Base-by-base conservation (phyloP, 352 stramenopile species). In the Globisporangium orthogonon region DNA sequence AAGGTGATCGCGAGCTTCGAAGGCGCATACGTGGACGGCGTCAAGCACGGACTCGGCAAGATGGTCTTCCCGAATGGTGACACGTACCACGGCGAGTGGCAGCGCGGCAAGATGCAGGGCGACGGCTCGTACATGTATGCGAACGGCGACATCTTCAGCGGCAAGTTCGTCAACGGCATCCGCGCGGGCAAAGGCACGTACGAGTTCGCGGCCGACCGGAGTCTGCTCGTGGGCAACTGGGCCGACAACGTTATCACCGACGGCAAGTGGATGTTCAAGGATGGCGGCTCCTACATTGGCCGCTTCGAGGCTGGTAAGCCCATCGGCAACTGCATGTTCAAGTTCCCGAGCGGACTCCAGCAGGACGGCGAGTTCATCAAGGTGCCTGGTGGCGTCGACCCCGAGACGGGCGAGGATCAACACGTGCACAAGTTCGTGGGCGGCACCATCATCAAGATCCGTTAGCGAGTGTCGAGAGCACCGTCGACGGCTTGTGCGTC, bases 1-100 rank as follows among this genome's bases (percentile, higher is more conserved):
- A 87, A 87, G 37, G 63, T 87, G 17, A n/a, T 87, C 33, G 77
- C 78, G 47, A 80, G 78, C 23, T 97, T 91, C 63, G 86, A 96
- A 60, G 91, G 91, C 49, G 70, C 71, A 14, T 97, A 97, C 62
- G 74, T 84, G 37, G 75, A 94, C 56, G 88, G 91, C 35, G 74
- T 71, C 63, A 94, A 92, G 69, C 71, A 83, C 17, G 91, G 90
- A 39, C 63, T 92, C 3, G 91, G 91, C n/a, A 95, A 94, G 63
- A 97, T 97, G 86, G 85, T 73, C 6, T 97, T 95, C 56, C 84
- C 87, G 2, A 96, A 95, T 52, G 90, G 87, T 31, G 88, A 97
- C 55, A 73, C 73, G 48, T 97, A 96, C 58, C 85, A 94, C 51
- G 91, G 91, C 49, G 82, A 96, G 59, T 97, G 89, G 89, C 78